Evolutionary conservation across 2,329 filamentous ascomycete species (phyloP), one percentile per base, ranked within the genome.

Genomic region (Neofusicoccum parvum): DNA sequence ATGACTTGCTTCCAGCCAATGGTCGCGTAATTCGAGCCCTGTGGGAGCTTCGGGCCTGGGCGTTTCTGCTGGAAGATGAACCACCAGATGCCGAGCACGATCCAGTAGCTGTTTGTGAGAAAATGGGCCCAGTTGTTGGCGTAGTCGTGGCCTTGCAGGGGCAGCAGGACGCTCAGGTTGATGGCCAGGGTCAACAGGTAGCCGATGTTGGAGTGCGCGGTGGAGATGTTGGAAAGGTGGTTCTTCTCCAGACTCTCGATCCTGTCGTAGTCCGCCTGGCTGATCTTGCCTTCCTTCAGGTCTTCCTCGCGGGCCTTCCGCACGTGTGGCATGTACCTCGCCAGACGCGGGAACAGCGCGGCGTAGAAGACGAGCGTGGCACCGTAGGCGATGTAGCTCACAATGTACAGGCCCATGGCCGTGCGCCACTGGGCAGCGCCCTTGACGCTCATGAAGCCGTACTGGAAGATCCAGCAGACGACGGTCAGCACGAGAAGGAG

Each of bases 101-200:
- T 73, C 88, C 88, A 90, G 54, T 90, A 90, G 0, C 88, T 87
- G 62, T 90, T 87, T 11, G 90, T 80, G 0, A 90, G 87, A 5
- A 83, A 87, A 2, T 90, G 72, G 0, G 87, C 88, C 85, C 86
- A 89, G 68, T 89, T 90, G 73, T 91, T 91, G 70, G 87, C 86
- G 4, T 78, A 82, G 5, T 79, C 74, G 69, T 84, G 86, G 4
- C 81, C 85, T 67, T 88, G 86, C 48, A 89, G 11, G 1, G 65
- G 59, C 1, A 66, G 43, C 3, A 62, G 58, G 10, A 66, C 23
- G 2, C 86, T 87, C 1, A 90, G 86, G 48, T 89, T 87, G 20
- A 87, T 76, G 23, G 85, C 87, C 2, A 90, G 76, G 39, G 59
- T 66, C 1, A 66, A 15, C 3, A 66, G 48, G 43, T 66, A 62